Conservation (phyloP, 345 rosid genomes). For the Luvunga scandens region DNA sequence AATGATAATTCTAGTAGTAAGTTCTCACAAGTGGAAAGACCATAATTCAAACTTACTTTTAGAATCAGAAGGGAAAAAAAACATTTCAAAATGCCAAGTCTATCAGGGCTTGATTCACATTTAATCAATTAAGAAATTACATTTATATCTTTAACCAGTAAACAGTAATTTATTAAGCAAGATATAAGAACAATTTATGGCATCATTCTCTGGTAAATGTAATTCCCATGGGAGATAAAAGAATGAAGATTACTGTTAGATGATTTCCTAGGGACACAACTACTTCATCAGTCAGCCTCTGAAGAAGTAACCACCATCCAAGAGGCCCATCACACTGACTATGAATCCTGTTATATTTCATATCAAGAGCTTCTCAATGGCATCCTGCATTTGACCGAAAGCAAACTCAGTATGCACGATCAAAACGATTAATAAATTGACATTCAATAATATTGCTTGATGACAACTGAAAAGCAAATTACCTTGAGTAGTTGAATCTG, state of each 20-base stretch:
- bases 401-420: neutral
- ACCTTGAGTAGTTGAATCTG: slow-evolving; percentile 87
- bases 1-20: no score
- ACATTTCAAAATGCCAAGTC: no score
- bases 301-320: slow-evolving; percentile 30
- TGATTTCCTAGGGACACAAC: slow-evolving; percentile 24
- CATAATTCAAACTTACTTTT: no score
- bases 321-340: slow-evolving; percentile 89
- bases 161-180: neutral
- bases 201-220: neutral
- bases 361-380: slow-evolving; percentile 88
- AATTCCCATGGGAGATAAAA: neutral
- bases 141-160: no score
- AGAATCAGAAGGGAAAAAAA: no score
- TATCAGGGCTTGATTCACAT: no score
- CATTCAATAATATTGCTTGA: neutral
- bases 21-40: no score
- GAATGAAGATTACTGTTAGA: neutral
- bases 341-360: slow-evolving; percentile 23
- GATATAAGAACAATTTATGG: neutral
- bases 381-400: slow-evolving; percentile 54
- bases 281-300: slow-evolving; percentile 59
- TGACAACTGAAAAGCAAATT: neutral
- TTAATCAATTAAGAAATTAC: no score
- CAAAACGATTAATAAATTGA: neutral